Base-by-base conservation (phyloP, 2,329 filamentous ascomycete genomes). In the Blastomyces gilchristii region DNA sequence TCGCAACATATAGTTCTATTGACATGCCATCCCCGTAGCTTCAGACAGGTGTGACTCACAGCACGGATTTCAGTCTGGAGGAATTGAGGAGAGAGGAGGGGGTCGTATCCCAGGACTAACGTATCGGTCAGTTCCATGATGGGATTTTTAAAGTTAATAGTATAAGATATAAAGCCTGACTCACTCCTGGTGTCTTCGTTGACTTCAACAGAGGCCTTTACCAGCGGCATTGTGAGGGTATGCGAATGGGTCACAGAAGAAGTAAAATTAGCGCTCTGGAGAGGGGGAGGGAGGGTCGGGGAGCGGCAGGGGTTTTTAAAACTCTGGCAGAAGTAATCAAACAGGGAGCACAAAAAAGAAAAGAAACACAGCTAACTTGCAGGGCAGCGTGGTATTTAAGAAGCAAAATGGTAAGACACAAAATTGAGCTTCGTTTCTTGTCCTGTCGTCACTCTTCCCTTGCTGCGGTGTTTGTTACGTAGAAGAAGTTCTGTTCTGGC, bases 91-190 rank as follows among this genome's bases (percentile, higher is more conserved):
- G 90, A 88, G 75, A 96, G 94, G 73, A 97, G 81, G 72, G 93
- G 91, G 78, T 97, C 92, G 82, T 97, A 93, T 69, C 91, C 91
- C 74, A 95, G 81, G 77, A 97, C 93, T 97, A 70, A 53, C 9
- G 57, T 45, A 22, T 39, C 31, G 22, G 41, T 41, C 31, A 61
- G 56, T 28, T 25, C 28, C 50, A 47, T 59, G 50, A 47, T 31
- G 37, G 47, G 43, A 59, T 62, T 60, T 59, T 41, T 59, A 25
- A 45, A 41, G 59, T 59, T 18, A 52, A 58, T n/a, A 47, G 56
- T 45, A 49, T 63, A 52, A 43, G 39, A 12, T 28, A 52, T 45
- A 31, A 39, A 16, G 18, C 25, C 43, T 54, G 39, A 69, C 74
- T 68, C 72, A 79, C 77, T 75, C 67, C 77, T 73, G 72, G 74